These are phyloP conservation scores for Ampelocalamus luodianensis DNA, from an alignment of 176 grass and related monocot genomes.

Conservation along the genomic window DNA sequence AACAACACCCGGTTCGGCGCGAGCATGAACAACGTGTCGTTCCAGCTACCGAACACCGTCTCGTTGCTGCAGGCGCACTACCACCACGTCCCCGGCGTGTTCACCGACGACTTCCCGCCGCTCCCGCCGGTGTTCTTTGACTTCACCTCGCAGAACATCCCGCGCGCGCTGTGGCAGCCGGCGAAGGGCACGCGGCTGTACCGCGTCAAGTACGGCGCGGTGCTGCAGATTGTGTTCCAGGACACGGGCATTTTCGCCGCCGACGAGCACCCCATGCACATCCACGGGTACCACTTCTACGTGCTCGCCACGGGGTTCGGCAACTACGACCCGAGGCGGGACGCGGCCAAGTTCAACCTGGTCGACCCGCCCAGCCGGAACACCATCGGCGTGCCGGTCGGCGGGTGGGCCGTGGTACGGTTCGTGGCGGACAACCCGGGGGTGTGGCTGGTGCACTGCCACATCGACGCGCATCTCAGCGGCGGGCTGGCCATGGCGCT, in stretches of 20 bases:
- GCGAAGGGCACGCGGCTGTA: slow-evolving; percentile 60
- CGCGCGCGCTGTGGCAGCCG: slow-evolving; percentile 70
- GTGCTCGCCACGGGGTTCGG: slow-evolving; percentile 84
- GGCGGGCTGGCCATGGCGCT: slow-evolving; percentile 84
- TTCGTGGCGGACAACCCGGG: slow-evolving; percentile 88
- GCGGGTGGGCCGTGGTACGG: slow-evolving; percentile 84
- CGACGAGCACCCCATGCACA: slow-evolving; percentile 92
- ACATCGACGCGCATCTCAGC: slow-evolving; percentile 73
- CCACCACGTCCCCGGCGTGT: slow-evolving; percentile 67
- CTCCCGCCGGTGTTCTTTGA: slow-evolving; percentile 73
- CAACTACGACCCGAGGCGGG: slow-evolving; percentile 67
- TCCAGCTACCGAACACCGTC: slow-evolving; percentile 62
- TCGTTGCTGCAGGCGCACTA: slow-evolving; percentile 73
- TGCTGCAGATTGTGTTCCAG: slow-evolving; percentile 83
- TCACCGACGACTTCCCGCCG: slow-evolving; percentile 76
- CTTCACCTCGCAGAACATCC: slow-evolving; percentile 73
- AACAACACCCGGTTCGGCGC: slow-evolving; percentile 71
- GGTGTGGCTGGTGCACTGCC: slow-evolving; percentile 94
- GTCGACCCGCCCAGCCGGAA: slow-evolving; percentile 84
- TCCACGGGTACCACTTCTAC: slow-evolving; percentile 94
- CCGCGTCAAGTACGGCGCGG: slow-evolving; percentile 68
- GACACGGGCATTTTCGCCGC: slow-evolving; percentile 74
- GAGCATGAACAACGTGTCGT: slow-evolving; percentile 96
- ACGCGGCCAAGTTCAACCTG: slow-evolving; percentile 77
- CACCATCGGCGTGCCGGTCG: slow-evolving; percentile 88